Base-by-base conservation (phyloP, 225 moss, liverwort and hornwort genomes). In the Climacium dendroides region DNA sequence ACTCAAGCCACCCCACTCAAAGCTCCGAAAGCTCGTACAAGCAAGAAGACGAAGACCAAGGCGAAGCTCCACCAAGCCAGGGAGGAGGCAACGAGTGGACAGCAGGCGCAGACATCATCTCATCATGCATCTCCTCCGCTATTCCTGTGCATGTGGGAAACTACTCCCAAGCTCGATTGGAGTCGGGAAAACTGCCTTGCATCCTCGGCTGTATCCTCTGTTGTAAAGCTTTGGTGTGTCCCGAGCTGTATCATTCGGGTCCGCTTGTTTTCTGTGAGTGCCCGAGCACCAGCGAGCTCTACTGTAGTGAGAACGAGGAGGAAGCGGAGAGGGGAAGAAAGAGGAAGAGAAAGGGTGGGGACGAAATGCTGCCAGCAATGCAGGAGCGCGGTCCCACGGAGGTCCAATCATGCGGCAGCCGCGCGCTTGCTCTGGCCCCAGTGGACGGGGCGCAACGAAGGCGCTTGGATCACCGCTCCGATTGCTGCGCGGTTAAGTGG, bases 341-440 rank as follows among this genome's bases (percentile, higher is more conserved):
- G 67, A 26, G 52, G 30, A 14, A 12, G 7, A 35, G 55, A 77
- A 70, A 85, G 78, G 89, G 87, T 89, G 72, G 89, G n/a, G n/a
- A n/a, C n/a, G n/a, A n/a, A n/a, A n/a, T n/a, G n/a, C n/a, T n/a
- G n/a, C n/a, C n/a, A n/a, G n/a, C n/a, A n/a, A n/a, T n/a, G n/a
- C n/a, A n/a, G n/a, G n/a, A n/a, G n/a, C n/a, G n/a, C n/a, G n/a
- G n/a, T 45, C 87, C 91, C 91, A 89, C 89, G 85, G 78, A 45
- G 79, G 81, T 79, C 91, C 89, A 91, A 89, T 88, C 88, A 89
- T 91, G 87, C 71, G 85, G 85, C 48, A 28, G 86, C 47, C 78
- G 67, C 69, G 43, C 59, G 45, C 58, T 55, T 47, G 32, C 73
- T 24, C 64, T 6, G 59, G 61, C 41, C 61, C 18, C 63, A 72